Percentiles rank a stretch among this genome's conserved stretches.
These are phyloP conservation scores for Daldinia childiae DNA, from an alignment of 495 filamentous ascomycete genomes.

Conservation along the genomic window DNA sequence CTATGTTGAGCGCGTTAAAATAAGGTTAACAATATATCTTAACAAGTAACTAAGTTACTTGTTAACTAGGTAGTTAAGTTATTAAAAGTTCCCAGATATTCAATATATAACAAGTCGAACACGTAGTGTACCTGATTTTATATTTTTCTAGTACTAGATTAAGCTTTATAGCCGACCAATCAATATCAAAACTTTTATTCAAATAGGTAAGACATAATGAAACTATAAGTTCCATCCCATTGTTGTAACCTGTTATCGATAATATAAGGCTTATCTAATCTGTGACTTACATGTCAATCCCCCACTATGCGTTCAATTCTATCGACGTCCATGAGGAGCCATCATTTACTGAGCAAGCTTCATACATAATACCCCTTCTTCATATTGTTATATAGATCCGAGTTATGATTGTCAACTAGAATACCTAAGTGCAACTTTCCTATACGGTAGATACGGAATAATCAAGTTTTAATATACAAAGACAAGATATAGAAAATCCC, in stretches of 20 bases:
- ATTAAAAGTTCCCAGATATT: too few species aligned
- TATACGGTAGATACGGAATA: not conserved
- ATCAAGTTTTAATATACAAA: too few species aligned
- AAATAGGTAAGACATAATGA: not conserved
- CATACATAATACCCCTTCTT: not conserved
- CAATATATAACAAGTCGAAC: too few species aligned
- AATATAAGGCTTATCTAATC: slow-evolving; percentile 6
- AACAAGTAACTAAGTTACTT: too few species aligned
- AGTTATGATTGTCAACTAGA: not conserved
- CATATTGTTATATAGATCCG: slow-evolving; percentile 7
- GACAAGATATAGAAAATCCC: slow-evolving; percentile 7
- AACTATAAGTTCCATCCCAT: not conserved
- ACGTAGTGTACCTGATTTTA: too few species aligned
- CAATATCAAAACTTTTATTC: not conserved
- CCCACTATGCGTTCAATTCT: slow-evolving; percentile 12
- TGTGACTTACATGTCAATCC: not conserved
- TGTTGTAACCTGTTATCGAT: slow-evolving; percentile 1
- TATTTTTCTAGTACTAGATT: not conserved
- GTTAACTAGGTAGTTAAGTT: too few species aligned
- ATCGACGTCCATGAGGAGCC: slow-evolving; percentile 15
- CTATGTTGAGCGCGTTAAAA: too few species aligned
- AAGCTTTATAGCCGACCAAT: slow-evolving; percentile 1
- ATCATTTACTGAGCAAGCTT: not conserved
- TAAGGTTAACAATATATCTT: too few species aligned
- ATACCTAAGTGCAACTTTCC: not conserved